Evolutionary conservation across 306 rosid genomes (phyloP).

Genomic region (Vigna reflexopilosa): DNA sequence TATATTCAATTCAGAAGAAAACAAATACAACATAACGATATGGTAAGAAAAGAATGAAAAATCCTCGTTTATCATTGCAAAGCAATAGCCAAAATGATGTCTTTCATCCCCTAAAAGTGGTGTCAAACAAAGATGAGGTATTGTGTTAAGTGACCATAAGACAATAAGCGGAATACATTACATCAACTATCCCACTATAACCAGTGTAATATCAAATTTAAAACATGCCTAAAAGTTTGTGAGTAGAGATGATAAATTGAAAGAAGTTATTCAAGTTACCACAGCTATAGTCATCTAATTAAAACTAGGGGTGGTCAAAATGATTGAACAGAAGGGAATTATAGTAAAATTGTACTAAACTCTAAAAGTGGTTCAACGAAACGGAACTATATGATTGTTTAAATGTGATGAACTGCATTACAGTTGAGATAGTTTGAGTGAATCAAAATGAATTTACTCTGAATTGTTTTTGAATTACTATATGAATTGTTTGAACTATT

Average conservation of each 20-base stretch:
- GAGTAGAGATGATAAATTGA: not conserved
- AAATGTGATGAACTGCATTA: too few species aligned
- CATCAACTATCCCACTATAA: not conserved
- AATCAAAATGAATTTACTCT: too few species aligned
- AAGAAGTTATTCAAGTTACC: not conserved
- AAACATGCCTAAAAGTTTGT: not conserved
- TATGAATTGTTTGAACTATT: too few species aligned
- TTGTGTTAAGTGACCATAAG: not conserved
- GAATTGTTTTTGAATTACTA: too few species aligned
- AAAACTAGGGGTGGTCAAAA: too few species aligned
- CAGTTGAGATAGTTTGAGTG: too few species aligned
- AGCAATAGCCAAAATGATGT: not conserved
- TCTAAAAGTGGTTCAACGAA: too few species aligned
- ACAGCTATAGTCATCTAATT: conserved; percentile 9
- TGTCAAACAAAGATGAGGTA: conserved; percentile 2
- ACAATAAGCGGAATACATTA: not conserved
- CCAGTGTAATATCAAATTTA: conserved; percentile 3
- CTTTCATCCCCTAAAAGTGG: not conserved
- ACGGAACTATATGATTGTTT: too few species aligned
- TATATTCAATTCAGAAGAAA: conserved; percentile 19
- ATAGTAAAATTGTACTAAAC: too few species aligned
- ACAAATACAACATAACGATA: not conserved
- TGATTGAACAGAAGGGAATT: too few species aligned
- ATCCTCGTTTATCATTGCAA: not conserved
- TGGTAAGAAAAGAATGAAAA: not conserved